Base-by-base conservation (phyloP, 2,329 filamentous ascomycete species). In the Aspergillus novoparasiticus region DNA sequence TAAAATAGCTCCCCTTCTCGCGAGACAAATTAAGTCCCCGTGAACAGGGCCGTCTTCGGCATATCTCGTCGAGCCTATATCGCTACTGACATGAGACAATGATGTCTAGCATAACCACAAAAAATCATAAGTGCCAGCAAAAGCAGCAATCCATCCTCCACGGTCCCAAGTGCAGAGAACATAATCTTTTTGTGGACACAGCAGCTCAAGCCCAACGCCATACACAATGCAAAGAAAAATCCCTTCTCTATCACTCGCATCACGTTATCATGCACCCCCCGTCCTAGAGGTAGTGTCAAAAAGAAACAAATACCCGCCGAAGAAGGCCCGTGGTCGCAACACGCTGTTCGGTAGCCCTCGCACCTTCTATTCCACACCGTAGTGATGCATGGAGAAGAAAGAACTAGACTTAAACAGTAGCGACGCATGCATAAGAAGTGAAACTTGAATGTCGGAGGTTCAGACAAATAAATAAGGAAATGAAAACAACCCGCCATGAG, bases 171-270 rank as follows among this genome's bases (percentile, higher is more conserved):
- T 70, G 68, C 64, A 74, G 71, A 76, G 72, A 72, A 75, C 60
- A 65, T 67, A 36, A 36, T 39, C 21, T 70, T 66, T 69, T 65
- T 68, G 69, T 72, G 72, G 66, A 72, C 66, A 69, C 62, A 71
- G 72, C 70, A 74, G 72, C 72, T 76, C 74, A 75, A 76, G 75
- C 74, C 51, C 73, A 79, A 79, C 77, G 77, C 76, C 77, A 76
- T 72, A 77, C 70, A 74, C 68, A 79, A 79, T 78, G 76, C 76
- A 78, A 78, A 71, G 65, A 76, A 76, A 55, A 76, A 55, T 68
- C 68, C 72, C 70, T 64, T 72, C 68, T 73, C 69, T 75, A 73
- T 68, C 66, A 68, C 59, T 66, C 63, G 58, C 66, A 65, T 71
- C 64, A 67, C 64, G 62, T 66, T 59, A 64, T 61, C 60, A 61